A percentile compares a stretch with the other conserved stretches of the same genome.
Evolutionary conservation across 2,329 filamentous ascomycete genomes (phyloP).

Genomic region (Paecilomyces dactylethromorphus): DNA sequence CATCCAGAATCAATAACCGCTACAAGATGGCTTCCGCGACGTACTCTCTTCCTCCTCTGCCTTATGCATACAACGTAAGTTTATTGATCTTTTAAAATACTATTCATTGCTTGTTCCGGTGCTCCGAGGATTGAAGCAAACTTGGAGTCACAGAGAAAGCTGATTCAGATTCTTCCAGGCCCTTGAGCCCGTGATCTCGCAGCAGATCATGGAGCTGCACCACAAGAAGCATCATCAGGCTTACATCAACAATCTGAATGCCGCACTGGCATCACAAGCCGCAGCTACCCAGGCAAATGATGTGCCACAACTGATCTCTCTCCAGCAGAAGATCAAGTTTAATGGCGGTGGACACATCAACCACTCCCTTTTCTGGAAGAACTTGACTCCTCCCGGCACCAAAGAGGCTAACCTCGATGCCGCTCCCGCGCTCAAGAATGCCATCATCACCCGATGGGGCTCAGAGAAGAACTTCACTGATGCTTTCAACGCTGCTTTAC

Average conservation of each 20-base stretch:
- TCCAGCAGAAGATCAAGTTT: conserved; percentile 73
- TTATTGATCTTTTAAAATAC: background rate
- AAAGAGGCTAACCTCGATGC: conserved; percentile 50
- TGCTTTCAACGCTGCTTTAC: conserved; percentile 58
- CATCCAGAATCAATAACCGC: background rate
- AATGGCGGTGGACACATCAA: conserved; percentile 91
- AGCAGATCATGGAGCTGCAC: conserved; percentile 92
- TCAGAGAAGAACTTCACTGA: conserved; percentile 58
- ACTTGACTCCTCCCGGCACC: conserved; percentile 58
- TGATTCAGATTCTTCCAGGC: conserved; percentile 65
- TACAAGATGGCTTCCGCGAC: conserved; percentile 21
- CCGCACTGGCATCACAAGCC: conserved; percentile 60
- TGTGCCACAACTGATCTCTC: conserved; percentile 57
- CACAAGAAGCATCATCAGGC: conserved; percentile 91
- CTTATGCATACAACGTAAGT: conserved; percentile 65
- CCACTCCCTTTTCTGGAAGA: conserved; percentile 89
- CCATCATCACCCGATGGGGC: conserved; percentile 64
- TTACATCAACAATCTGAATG: conserved; percentile 84
- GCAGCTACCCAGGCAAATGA: conserved; percentile 52
- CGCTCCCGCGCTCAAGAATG: conserved; percentile 51
- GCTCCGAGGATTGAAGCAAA: background rate
- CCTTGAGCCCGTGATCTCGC: conserved; percentile 72
- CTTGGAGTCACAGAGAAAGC: conserved; percentile 45
- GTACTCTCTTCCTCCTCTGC: conserved; percentile 59
- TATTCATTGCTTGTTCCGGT: background rate